phyloP scores from a whole-genome alignment of 1,139 yeast species.

The Nakaseomyces uthaithaninus region DNA sequence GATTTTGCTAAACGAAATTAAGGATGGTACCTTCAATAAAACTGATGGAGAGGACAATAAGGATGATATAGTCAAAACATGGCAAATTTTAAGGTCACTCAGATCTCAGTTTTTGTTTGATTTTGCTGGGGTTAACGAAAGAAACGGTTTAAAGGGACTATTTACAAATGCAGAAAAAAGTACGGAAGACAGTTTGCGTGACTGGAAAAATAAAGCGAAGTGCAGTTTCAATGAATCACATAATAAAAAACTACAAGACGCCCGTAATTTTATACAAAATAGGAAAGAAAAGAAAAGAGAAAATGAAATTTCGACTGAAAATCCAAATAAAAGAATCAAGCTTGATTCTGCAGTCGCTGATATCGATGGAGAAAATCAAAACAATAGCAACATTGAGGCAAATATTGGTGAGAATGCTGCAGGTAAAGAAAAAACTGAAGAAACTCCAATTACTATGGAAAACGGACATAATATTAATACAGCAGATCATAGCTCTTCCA shows the following conservation, averaged over 20 bases:
- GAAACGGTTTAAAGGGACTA: constrained; percentile 22
- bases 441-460: no score
- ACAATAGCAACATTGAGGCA: no score
- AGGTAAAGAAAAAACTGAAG: no score
- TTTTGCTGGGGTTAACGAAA: constrained; percentile 24
- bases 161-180: constrained; percentile 14
- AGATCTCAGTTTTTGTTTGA: constrained; percentile 25
- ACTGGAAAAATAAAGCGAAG: constrained; percentile 7
- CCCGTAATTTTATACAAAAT: constrained; percentile 17
- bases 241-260: constrained; percentile 15
- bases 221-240: constrained; percentile 15
- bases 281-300: constrained; percentile 8
- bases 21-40: neutral
- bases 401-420: no score
- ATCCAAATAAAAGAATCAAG: neutral
- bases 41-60: constrained; percentile 10
- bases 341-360: no score
- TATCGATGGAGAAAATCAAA: no score
- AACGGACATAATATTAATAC: no score
- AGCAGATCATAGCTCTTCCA: no score
- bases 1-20: constrained; percentile 13
- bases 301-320: neutral
- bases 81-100: constrained; percentile 27
- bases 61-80: constrained; percentile 23
- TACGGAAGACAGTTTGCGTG: constrained; percentile 10